Conservation (phyloP, 208 protist genomes). For the Leishmania arabica region DNA sequence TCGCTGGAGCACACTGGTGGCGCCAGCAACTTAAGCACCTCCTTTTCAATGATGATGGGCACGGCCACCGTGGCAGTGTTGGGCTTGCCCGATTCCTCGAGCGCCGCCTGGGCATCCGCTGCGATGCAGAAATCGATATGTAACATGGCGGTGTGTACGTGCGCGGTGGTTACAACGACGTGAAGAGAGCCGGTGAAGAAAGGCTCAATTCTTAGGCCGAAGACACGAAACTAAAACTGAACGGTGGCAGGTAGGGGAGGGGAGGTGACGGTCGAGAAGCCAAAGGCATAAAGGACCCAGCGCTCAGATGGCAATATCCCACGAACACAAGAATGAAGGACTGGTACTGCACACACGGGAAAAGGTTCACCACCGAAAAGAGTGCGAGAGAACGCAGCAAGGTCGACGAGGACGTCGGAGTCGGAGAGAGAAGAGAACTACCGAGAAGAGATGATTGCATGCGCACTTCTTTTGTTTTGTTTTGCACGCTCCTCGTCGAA, state of each 20-base stretch:
- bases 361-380: too few species aligned
- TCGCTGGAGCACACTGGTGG: conserved; percentile 34
- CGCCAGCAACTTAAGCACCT: conserved; percentile 44
- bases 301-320: neutral
- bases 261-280: neutral
- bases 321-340: neutral
- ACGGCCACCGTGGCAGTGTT: conserved; percentile 37
- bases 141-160: conserved; percentile 28
- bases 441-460: neutral
- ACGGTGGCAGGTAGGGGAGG: neutral
- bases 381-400: neutral
- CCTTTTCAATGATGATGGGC: conserved; percentile 52
- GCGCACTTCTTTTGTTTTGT: neutral
- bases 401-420: neutral
- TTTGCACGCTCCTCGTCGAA: neutral
- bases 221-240: neutral
- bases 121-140: conserved; percentile 66
- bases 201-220: neutral
- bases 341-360: neutral
- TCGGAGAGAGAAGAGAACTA: neutral
- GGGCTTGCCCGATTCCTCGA: conserved; percentile 39
- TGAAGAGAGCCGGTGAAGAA: too few species aligned
- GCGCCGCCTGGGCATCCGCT: conserved; percentile 32
- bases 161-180: neutral
- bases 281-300: neutral